Base-by-base conservation (phyloP, 306 rosid species). In the Betula pendula region DNA sequence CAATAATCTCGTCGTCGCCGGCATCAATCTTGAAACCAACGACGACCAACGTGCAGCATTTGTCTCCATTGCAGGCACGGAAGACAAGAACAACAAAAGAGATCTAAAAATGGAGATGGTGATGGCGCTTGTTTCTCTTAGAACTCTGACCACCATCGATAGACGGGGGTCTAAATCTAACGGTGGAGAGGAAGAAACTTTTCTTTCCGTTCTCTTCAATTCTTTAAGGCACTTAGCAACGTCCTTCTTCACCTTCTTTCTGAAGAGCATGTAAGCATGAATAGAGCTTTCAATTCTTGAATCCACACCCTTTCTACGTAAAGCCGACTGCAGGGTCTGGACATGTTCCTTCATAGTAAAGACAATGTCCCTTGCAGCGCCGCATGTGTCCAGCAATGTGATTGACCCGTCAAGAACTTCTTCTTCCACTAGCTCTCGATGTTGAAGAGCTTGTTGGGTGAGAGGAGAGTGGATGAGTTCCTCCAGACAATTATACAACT, bases 171-270 rank as follows among this genome's bases (percentile, higher is more conserved):
- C 88, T 73, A 72, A 73, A 77, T 83, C 82, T 33, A 81, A 10
- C 1, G 72, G 60, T 55, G 67, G 55, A 43, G 79, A 56, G 10
- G 82, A 68, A 40, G 33, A 58, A 60, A 67, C 82, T 29, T 63
- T 81, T 75, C 47, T 87, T 52, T 87, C 87, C 92, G 81, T 85
- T 80, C 66, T 65, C 87, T 90, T 92, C 67, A 92, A 9, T 15
- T 65, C 77, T 19, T 59, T 42, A 17, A 89, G 70, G 79, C 82
- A 88, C 79, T 80, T 85, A 0, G 80, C 74, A 4, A 84, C 77
- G 52, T 80, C 90, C 78, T 89, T 94, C 82, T 83, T 94, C 5
- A 86, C 85, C 29, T 83, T 89, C 85, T 84, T 95, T 51, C 90
- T 86, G 31, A 88, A 88, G 84, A 63, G 68, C 2, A 80, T 72